Evolutionary conservation across 208 protist species (phyloP).

Genomic region (Paratrypanosoma confusum): DNA sequence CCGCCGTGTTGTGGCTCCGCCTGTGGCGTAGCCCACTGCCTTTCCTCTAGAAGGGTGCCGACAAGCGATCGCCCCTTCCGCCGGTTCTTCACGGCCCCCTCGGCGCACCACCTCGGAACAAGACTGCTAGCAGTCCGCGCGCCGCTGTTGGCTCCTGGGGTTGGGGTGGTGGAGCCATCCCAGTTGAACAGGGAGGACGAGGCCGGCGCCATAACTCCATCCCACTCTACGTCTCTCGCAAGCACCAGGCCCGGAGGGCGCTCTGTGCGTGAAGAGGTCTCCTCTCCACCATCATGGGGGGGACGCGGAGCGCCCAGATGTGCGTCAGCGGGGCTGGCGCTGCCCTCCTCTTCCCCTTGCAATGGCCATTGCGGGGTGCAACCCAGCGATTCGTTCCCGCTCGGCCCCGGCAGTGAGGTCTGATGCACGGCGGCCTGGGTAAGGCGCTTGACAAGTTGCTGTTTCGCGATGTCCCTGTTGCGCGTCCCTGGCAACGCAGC

Average conservation of each 20-base stretch:
- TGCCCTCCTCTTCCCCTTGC: not conserved
- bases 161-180: too few species aligned
- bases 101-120: not conserved
- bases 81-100: not conserved
- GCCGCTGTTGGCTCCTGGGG: conserved; percentile 3
- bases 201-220: too few species aligned
- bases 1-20: not conserved
- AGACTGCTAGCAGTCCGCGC: not conserved
- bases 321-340: not conserved
- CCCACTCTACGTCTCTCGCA: too few species aligned
- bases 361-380: conserved; percentile 1
- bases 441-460: conserved; percentile 4
- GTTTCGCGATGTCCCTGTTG: not conserved
- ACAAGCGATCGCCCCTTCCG: not conserved
- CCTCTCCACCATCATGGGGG: too few species aligned
- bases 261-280: too few species aligned
- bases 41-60: not conserved
- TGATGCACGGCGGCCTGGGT: conserved; percentile 3
- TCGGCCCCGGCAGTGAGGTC: not conserved
- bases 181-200: too few species aligned
- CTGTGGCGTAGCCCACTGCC: not conserved
- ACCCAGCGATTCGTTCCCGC: conserved; percentile 1
- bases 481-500: not conserved
- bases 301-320: too few species aligned
- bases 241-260: too few species aligned